phyloP scores from a whole-genome alignment of 257 asterid genomes.

The Cynanchum wilfordii region DNA sequence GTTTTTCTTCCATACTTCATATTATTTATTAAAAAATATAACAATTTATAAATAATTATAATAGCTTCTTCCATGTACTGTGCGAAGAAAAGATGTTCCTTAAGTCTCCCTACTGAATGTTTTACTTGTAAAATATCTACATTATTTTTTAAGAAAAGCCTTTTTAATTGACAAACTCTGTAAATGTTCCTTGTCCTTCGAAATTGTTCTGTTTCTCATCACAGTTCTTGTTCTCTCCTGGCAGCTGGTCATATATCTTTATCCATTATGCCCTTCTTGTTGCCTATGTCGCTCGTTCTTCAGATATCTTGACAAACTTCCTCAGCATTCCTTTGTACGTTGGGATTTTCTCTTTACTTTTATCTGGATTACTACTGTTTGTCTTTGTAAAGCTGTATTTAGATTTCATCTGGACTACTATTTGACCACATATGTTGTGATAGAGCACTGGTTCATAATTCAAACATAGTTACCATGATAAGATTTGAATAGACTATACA shows the following conservation, averaged over 20 bases:
- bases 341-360: constrained; percentile 6
- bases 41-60: background rate
- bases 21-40: background rate
- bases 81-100: background rate
- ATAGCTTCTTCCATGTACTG: background rate
- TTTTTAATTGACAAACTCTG: background rate
- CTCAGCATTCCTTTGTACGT: constrained; percentile 73
- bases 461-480: background rate
- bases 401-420: background rate
- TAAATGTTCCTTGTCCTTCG: background rate
- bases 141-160: background rate
- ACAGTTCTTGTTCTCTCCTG: constrained; percentile 21
- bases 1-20: background rate
- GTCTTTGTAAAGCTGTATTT: background rate
- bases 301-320: constrained; percentile 79
- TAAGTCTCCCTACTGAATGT: background rate
- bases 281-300: constrained; percentile 93
- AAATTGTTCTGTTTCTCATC: background rate
- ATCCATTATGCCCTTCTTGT: constrained; percentile 93
- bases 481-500: no score
- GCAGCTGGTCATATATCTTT: constrained; percentile 95
- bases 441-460: background rate
- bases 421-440: background rate
- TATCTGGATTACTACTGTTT: background rate
- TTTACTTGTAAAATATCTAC: background rate